A percentile compares a stretch with the other conserved stretches of the same genome.
phyloP scores from a whole-genome alignment of 2,329 filamentous ascomycete species.

The Venturiaceae sp. region DNA sequence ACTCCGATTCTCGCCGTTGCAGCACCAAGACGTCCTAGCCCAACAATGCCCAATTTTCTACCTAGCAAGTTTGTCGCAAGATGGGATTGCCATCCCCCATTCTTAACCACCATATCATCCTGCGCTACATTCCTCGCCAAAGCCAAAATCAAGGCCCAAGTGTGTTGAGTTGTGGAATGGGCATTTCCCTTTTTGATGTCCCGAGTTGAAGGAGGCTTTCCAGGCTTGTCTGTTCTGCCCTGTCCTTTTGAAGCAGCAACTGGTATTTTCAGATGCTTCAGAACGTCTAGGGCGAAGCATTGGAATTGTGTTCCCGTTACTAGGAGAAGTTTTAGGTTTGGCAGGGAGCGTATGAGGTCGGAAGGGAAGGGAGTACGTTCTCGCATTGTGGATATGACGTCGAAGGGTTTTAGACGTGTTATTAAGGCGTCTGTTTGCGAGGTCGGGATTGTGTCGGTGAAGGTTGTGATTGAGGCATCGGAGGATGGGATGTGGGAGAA shows the following conservation, averaged over 20 bases:
- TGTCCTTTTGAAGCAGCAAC: slow-evolving; percentile 36
- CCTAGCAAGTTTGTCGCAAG: slow-evolving; percentile 55
- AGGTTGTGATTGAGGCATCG: slow-evolving; percentile 51
- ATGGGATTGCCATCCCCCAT: slow-evolving; percentile 59
- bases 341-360: slow-evolving; percentile 53
- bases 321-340: slow-evolving; percentile 65
- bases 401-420: slow-evolving; percentile 57
- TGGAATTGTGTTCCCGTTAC: slow-evolving; percentile 63
- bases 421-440: slow-evolving; percentile 52
- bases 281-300: slow-evolving; percentile 51
- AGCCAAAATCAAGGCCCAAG: slow-evolving; percentile 55
- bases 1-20: slow-evolving; percentile 59
- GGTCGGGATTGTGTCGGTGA: slow-evolving; percentile 57
- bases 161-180: slow-evolving; percentile 54
- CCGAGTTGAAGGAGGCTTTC: background rate
- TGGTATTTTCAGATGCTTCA: slow-evolving; percentile 14
- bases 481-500: slow-evolving; percentile 48
- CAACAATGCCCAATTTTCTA: slow-evolving; percentile 62
- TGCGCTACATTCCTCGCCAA: slow-evolving; percentile 58
- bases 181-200: background rate
- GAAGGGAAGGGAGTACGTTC: slow-evolving; percentile 70
- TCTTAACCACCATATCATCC: slow-evolving; percentile 60
- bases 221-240: slow-evolving; percentile 10
- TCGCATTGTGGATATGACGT: slow-evolving; percentile 68
- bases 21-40: slow-evolving; percentile 63